Evolutionary conservation across 192 early-diverging fungal species (phyloP).

Genomic region (Paraglomus brasilianum): DNA sequence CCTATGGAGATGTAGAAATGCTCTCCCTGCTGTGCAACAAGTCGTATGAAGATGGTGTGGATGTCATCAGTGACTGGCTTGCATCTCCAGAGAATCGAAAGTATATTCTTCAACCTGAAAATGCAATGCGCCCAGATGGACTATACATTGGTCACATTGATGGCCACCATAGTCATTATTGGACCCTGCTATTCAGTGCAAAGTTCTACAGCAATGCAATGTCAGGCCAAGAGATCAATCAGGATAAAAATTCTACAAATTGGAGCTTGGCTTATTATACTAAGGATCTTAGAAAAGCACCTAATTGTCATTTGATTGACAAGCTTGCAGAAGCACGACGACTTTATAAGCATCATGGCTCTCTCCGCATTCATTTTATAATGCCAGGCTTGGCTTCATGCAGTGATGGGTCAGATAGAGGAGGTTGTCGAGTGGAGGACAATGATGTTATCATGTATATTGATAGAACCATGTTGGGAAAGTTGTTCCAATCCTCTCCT

Average conservation of each 20-base stretch:
- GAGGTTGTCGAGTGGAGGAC: conserved; percentile 23
- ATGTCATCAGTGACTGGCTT: conserved; percentile 1
- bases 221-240: not conserved
- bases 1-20: conserved; percentile 18
- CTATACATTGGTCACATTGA: conserved; percentile 10
- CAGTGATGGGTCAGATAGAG: conserved; percentile 16
- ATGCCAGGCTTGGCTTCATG: not conserved
- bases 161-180: not conserved
- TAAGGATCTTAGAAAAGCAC: not conserved
- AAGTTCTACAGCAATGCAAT: not conserved
- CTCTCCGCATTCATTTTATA: conserved; percentile 22
- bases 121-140: not conserved
- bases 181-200: conserved; percentile 17
- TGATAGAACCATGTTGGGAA: not conserved
- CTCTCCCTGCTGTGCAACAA: not conserved
- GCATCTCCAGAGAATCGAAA: not conserved
- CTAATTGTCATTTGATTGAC: not conserved
- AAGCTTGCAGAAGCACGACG: not conserved
- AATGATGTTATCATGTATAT: conserved; percentile 28
- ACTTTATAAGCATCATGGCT: conserved; percentile 2
- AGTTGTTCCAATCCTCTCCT: conserved; percentile 3
- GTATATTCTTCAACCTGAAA: conserved; percentile 9
- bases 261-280: conserved; percentile 18
- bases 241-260: conserved; percentile 11
- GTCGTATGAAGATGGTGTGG: conserved; percentile 3